Base-by-base conservation (phyloP, 2,329 filamentous ascomycete genomes). In the Macroventuria anomochaeta region DNA sequence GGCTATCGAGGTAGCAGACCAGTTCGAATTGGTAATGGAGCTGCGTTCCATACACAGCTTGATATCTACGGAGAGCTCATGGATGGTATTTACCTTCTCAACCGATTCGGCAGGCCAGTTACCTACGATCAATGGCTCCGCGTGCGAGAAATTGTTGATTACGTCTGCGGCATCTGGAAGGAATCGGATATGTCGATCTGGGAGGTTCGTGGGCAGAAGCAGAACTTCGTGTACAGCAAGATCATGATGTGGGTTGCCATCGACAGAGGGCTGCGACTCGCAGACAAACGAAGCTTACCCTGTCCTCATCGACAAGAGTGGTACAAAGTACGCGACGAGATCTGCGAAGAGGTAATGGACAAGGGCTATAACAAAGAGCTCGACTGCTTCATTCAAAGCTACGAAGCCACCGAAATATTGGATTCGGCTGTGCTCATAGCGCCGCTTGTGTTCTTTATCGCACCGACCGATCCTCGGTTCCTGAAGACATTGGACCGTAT, bases 161-260 rank as follows among this genome's bases (percentile, higher is more conserved):
- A 89, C 63, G 87, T 90, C 31, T 79, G 90, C 57, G 85, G 82
- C 0, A 85, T 91, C 46, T 82, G 86, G 69, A 75, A 86, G 51
- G 76, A 85, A 80, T 74, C 76, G 65, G 89, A 93, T 67, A 91
- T 91, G 88, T 91, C 88, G 2, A 93, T 92, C 64, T 92, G 89
- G 89, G 89, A 93, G 70, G 88, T 91, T 5, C 84, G 89, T 34
- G 89, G 89, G 60, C 78, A 86, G 65, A 88, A 88, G 68, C 88
- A 91, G 72, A 85, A 91, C 66, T 93, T 91, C 62, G 85, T 87
- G 12, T 93, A 92, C 74, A 90, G 87, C n/a, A 90, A 92, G 69
- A 82, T 93, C 59, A 90, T 92, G 86, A 81, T 93, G 18, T 93
- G 89, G 89, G 89, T 93, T 3, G 88, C 89, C 15, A 85, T 93